Percentiles rank a stretch among this genome's conserved stretches.
These are phyloP conservation scores for Cornus controversa DNA, from an alignment of 148 eudicot species.

Conservation along the genomic window DNA sequence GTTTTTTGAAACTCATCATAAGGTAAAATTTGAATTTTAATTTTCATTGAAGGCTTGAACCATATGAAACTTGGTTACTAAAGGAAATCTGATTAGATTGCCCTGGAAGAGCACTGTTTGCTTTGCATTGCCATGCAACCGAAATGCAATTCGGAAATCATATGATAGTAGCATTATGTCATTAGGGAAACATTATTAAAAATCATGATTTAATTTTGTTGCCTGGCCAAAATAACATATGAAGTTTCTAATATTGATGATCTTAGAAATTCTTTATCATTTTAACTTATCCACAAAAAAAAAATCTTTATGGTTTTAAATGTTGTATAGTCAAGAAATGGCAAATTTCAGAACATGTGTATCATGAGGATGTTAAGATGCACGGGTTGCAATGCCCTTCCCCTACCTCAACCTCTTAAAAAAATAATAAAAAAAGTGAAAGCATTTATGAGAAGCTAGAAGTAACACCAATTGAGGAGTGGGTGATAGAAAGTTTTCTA, in stretches of 20 bases:
- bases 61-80: not conserved
- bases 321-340: constrained; percentile 1
- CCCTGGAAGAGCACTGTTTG: not conserved
- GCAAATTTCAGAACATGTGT: not conserved
- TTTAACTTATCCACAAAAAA: too few species aligned
- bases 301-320: not conserved
- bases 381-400: not conserved
- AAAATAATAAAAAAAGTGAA: not conserved
- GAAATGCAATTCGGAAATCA: not conserved
- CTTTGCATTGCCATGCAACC: not conserved
- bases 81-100: not conserved
- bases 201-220: too few species aligned
- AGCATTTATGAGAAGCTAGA: not conserved
- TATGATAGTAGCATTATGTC: constrained; percentile 1
- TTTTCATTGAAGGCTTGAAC: not conserved
- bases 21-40: constrained; percentile 43
- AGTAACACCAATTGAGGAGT: not conserved
- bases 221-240: not conserved
- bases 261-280: too few species aligned
- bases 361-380: not conserved
- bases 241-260: not conserved
- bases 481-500: too few species aligned
- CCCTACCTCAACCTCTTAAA: not conserved
- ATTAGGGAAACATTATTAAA: not conserved
- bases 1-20: constrained; percentile 89